Conservation (phyloP, 768 basidiomycete genomes). For the Tulasnella sp. region DNA sequence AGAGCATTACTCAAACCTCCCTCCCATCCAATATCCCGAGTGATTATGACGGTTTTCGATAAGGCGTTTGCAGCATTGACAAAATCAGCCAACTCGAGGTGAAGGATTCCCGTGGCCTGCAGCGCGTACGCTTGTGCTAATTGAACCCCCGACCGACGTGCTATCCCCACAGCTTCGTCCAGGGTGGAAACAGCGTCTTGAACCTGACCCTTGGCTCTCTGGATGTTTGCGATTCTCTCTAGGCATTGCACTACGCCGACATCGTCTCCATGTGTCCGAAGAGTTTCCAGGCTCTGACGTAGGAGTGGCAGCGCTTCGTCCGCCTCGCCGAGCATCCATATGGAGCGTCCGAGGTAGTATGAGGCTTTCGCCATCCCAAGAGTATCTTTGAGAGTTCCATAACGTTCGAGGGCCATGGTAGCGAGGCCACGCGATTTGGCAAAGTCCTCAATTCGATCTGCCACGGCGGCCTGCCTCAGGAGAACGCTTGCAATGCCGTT, state of each 20-base stretch:
- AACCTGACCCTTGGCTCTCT: background rate
- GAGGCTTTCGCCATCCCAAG: background rate
- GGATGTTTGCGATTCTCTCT: background rate
- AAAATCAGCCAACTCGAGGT: background rate
- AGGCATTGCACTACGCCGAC: background rate
- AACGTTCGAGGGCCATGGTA: background rate
- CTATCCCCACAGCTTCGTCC: background rate
- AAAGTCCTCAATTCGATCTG: background rate
- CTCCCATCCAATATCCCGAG: background rate
- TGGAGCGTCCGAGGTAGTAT: background rate
- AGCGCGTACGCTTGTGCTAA: background rate
- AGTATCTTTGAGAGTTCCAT: background rate
- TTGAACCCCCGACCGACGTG: background rate
- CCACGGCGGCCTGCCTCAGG: background rate
- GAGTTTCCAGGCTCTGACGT: background rate
- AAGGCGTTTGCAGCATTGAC: background rate
- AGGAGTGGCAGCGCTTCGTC: background rate
- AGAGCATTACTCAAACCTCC: background rate
- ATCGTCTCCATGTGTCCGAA: background rate
- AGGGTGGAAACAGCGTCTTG: background rate
- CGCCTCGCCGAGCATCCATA: background rate
- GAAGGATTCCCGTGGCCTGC: background rate
- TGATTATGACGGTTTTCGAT: background rate
- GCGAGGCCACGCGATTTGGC: background rate
- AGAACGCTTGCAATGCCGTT: background rate